Evolutionary conservation across 1,284 basidiomycete genomes (phyloP).

Genomic region (Cutaneotrichosporon arboriforme): DNA sequence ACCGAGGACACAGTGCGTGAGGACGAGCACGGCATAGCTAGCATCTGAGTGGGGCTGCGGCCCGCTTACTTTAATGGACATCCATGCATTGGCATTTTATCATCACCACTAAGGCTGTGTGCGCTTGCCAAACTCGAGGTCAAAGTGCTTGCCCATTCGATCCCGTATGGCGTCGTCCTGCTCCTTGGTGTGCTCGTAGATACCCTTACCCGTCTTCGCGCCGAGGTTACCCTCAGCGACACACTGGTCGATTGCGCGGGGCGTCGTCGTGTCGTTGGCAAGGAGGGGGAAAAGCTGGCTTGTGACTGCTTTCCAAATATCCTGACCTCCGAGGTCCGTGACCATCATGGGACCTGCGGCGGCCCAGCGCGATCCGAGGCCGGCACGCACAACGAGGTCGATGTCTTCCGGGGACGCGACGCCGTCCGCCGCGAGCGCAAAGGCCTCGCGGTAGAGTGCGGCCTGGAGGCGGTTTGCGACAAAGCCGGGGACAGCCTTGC

Average conservation of each 20-base stretch:
- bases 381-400: conserved; percentile 11
- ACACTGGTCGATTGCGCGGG: conserved; percentile 1
- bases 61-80: too few relatives aligned
- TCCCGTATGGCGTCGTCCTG: conserved; percentile 4
- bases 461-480: conserved; percentile 16
- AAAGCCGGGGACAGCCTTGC: conserved; percentile 12
- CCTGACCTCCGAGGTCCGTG: conserved; percentile 11
- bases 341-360: conserved; percentile 13
- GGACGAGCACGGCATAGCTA: neutral
- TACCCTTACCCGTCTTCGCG: conserved; percentile 10
- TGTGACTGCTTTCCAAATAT: conserved; percentile 14
- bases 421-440: conserved; percentile 9
- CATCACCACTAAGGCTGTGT: too few relatives aligned
- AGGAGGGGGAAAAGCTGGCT: conserved; percentile 12
- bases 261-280: neutral
- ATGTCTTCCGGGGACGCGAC: conserved; percentile 11
- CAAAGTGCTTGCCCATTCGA: conserved; percentile 10
- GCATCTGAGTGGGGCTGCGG: too few relatives aligned
- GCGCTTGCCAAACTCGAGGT: conserved; percentile 7
- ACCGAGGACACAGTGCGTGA: neutral
- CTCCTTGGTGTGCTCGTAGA: conserved; percentile 5
- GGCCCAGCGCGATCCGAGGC: conserved; percentile 11
- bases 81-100: too few relatives aligned
- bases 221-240: conserved; percentile 7
- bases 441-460: conserved; percentile 13